These are phyloP conservation scores for Paraleonurus japonicus DNA, from an alignment of 257 asterid species.

Conservation along the genomic window DNA sequence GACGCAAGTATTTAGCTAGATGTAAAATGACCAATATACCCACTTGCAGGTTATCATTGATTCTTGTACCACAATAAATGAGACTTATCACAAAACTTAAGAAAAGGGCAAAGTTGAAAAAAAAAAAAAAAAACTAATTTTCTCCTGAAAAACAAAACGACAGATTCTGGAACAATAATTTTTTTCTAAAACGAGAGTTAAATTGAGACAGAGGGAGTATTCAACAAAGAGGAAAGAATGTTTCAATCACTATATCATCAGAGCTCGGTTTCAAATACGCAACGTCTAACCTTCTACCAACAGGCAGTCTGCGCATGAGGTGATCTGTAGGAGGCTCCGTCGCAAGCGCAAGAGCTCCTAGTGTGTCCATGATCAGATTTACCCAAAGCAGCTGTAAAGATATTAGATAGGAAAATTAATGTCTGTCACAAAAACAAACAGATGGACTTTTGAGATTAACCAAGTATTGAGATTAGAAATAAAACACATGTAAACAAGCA, in stretches of 20 bases:
- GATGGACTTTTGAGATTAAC: background rate
- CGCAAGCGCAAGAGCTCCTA: constrained; percentile 97
- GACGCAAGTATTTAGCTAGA: background rate
- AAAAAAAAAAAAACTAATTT: no score
- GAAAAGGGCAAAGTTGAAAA: background rate
- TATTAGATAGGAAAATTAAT: constrained; percentile 5
- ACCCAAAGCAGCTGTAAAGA: constrained; percentile 93
- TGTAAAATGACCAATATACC: no score
- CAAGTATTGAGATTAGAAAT: background rate
- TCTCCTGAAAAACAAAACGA: background rate
- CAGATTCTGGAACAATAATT: no score
- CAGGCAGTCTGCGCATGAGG: constrained; percentile 84
- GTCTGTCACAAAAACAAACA: background rate
- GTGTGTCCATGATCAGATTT: constrained; percentile 96
- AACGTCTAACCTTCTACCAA: constrained; percentile 83
- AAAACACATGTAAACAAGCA: constrained; percentile 4
- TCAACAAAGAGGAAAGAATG: background rate
- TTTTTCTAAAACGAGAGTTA: background rate
- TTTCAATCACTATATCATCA: background rate
- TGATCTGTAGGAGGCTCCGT: constrained; percentile 97
- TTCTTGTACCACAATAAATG: background rate
- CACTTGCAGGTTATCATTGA: background rate
- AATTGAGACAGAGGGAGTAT: background rate
- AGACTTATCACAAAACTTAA: background rate
- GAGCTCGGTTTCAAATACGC: background rate